phyloP scores from a whole-genome alignment of 805 yeast genomes.

The Kuraishia piskuri region DNA sequence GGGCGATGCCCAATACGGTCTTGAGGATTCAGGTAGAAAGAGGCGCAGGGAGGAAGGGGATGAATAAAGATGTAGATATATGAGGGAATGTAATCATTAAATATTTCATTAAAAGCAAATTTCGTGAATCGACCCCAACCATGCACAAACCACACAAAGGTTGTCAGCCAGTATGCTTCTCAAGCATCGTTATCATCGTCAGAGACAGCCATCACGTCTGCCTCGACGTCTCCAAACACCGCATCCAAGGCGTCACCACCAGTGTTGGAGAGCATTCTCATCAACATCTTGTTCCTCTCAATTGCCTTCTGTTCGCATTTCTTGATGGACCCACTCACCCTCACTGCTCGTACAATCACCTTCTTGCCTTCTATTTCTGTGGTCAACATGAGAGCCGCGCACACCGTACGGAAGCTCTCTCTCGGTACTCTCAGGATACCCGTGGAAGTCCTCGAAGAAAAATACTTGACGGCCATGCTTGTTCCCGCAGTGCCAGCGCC shows the following conservation, averaged over 20 bases:
- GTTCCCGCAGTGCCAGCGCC: conserved; percentile 61
- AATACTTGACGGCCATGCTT: conserved; percentile 64
- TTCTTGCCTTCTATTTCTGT: conserved; percentile 37
- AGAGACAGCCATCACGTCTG: background rate
- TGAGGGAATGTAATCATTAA: too few species aligned
- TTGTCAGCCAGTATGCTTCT: too few species aligned
- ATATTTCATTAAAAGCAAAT: background rate
- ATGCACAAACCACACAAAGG: background rate
- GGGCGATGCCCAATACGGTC: conserved; percentile 2
- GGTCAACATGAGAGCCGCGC: conserved; percentile 59
- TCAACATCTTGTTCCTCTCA: conserved; percentile 31
- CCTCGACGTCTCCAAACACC: conserved; percentile 6
- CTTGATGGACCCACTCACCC: conserved; percentile 81
- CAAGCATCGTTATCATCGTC: conserved; percentile 5
- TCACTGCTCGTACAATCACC: conserved; percentile 52
- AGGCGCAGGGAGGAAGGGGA: background rate
- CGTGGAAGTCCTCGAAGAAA: conserved; percentile 70
- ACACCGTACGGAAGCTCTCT: conserved; percentile 48
- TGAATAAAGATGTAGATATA: too few species aligned
- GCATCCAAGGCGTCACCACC: conserved; percentile 6
- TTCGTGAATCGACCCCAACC: background rate
- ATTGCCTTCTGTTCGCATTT: conserved; percentile 72
- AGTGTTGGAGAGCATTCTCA: conserved; percentile 13
- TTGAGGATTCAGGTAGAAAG: conserved; percentile 2
- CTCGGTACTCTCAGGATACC: conserved; percentile 78